These are phyloP conservation scores for Acer saccharum DNA, from an alignment of 345 rosid species.

Conservation along the genomic window DNA sequence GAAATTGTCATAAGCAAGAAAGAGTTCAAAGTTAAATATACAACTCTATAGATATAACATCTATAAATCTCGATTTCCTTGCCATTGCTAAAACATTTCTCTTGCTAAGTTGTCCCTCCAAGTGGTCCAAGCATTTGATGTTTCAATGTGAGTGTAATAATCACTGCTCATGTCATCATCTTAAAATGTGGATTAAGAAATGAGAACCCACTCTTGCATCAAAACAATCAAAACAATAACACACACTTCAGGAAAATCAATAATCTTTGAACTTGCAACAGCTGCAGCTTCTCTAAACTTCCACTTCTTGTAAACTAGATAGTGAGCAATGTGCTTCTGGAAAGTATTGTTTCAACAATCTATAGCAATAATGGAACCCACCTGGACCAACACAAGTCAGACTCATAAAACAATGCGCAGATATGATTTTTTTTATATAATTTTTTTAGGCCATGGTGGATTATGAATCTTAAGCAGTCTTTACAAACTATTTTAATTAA, in stretches of 20 bases:
- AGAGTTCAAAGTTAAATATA: too few species aligned
- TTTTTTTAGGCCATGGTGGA: neutral
- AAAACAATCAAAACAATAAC: neutral
- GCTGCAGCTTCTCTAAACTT: conserved; percentile 16
- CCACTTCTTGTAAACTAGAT: neutral
- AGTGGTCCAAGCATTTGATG: too few species aligned
- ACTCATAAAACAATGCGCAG: conserved; percentile 7
- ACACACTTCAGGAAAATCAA: neutral
- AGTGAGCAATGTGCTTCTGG: neutral
- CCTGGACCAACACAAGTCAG: conserved; percentile 41
- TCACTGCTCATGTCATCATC: neutral
- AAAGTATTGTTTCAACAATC: neutral
- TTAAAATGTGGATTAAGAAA: neutral
- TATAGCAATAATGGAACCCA: conserved; percentile 81
- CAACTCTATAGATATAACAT: too few species aligned
- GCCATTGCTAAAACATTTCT: too few species aligned
- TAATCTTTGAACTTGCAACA: neutral
- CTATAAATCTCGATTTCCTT: too few species aligned
- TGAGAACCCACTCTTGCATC: neutral
- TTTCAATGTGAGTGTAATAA: too few species aligned
- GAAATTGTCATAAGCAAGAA: too few species aligned
- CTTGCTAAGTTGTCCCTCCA: too few species aligned
- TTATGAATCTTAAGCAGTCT: neutral
- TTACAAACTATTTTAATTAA: neutral
- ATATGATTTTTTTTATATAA: neutral